Evolutionary conservation across 495 filamentous ascomycete genomes (phyloP), one percentile per base, ranked within the genome.

Genomic region (Hapsidospora chrysogenum): DNA sequence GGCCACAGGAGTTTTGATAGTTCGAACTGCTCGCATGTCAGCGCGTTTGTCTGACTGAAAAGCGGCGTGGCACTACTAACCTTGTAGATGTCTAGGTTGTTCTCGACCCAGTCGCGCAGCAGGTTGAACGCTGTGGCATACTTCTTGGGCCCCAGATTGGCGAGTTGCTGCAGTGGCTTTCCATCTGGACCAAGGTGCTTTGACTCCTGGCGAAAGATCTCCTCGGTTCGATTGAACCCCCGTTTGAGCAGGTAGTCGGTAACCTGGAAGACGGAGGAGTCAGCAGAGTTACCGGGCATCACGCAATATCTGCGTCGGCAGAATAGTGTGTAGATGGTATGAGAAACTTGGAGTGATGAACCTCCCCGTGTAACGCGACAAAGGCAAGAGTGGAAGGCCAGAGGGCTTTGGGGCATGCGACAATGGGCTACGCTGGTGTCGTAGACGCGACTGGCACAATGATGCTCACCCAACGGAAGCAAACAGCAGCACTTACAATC

Each of bases 171-270:
- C n/a, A 85, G 63, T 6, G 80, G 79, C 29, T 70, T 63, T 20
- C 82, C 83, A 43, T 87, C 79, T 27, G 74, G 72, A 38, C 85
- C 81, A 30, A 80, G 65, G 41, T 78, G 70, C 2, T 52, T 40
- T 5, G 85, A 92, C 48, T 97, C 89, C 53, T 81, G 75, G 10
- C 92, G 75, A 29, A 97, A 78, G 61, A 85, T 85, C 10, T 87
- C 82, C 49, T 97, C 89, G 1, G 89, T 96, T 16, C 78, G 74
- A 31, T 69, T 82, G 52, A 95, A 97, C 1, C 89, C 89, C 48
- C 95, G 95, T 57, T 97, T 97, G 32, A 78, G 72, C 9, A 97
- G 61, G 52, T 97, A 97, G 45, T 97, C 89, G 15, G 94, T 89
- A 21, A 97, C 85, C 85, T 92, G 38, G 10, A 4, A 13, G 2